phyloP scores from a whole-genome alignment of 75 land plant genomes.

The Larix kaempferi region DNA sequence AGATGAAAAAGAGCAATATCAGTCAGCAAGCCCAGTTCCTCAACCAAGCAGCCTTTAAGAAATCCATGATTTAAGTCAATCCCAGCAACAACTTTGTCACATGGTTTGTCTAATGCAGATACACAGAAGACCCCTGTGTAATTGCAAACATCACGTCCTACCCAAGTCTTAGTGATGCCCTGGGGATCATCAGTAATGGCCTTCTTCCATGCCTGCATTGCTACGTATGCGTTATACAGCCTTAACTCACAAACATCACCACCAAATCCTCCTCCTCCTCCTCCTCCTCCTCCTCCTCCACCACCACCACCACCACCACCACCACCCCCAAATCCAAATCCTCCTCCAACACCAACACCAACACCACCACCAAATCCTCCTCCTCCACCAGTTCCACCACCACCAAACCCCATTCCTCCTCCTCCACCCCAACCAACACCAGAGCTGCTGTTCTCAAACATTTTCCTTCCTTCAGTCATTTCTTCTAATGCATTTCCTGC shows the following conservation, averaged over 20 bases:
- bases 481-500: neutral
- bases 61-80: constrained; percentile 72
- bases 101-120: constrained; percentile 20
- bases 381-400: neutral
- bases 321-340: constrained; percentile 6
- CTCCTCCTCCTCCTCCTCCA: constrained; percentile 24
- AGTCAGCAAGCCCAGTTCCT: constrained; percentile 59
- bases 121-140: constrained; percentile 86
- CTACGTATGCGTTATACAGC: constrained; percentile 42
- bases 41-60: constrained; percentile 58
- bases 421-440: neutral
- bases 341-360: neutral
- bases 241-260: constrained; percentile 3
- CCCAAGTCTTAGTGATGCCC: constrained; percentile 55
- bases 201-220: constrained; percentile 87
- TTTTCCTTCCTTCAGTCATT: neutral
- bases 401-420: neutral
- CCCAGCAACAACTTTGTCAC: constrained; percentile 51
- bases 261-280: neutral
- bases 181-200: constrained; percentile 72
- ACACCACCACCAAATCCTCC: neutral
- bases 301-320: constrained; percentile 19
- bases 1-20: constrained; percentile 71
- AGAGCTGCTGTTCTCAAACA: too few relatives aligned
- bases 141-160: constrained; percentile 69